Evolutionary conservation across 352 stramenopile species (phyloP), one percentile per base, ranked within the genome.

Genomic region (Elongisporangium prolatum): DNA sequence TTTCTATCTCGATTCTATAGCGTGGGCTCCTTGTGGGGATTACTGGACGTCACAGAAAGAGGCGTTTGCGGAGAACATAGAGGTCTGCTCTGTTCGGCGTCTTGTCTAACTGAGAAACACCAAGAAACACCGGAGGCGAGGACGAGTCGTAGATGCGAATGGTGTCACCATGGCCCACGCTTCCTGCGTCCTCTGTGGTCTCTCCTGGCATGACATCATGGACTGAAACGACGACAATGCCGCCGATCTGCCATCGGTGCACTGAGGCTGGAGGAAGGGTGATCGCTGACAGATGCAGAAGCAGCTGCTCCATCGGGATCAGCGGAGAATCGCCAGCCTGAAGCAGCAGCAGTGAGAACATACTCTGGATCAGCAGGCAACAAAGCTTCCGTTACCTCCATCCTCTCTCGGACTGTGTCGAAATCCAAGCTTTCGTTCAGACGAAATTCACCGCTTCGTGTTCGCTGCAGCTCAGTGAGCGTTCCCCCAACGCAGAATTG

Each of bases 1-100:
- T 20, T 21, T 28, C 54, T 57, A 11, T 54, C 21, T 54, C 16
- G 40, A 61, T 52, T 50, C 16, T n/a, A 21, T 22, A 57, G 37
- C 9, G 51, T 54, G n/a, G 34, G 49, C 14, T 28, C n/a, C 48
- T 44, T 2, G 28, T 40, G n/a, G 25, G 4, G 25, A 34, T 34
- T 34, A 34, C 25, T 34, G 25, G 25, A 4, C n/a, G 48, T 74
- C 74, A 86, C 50, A 77, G 68, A 57, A 90, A 92, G 60, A 75
- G 78, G 60, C 83, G 83, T 61, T 84, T 85, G 48, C 68, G 81
- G 56, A 92, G 65, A 38, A 89, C 64, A 28, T 81, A 83, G 9
- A 59, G 56, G 18, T 75, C 59, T 20, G 28, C 28, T 40, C 61
- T 55, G 10, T 64, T 51, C 5, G 38, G 52, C 34, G 72, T 63